phyloP scores from a whole-genome alignment of 192 early-diverging fungal species.

The Linnemannia hyalina region DNA sequence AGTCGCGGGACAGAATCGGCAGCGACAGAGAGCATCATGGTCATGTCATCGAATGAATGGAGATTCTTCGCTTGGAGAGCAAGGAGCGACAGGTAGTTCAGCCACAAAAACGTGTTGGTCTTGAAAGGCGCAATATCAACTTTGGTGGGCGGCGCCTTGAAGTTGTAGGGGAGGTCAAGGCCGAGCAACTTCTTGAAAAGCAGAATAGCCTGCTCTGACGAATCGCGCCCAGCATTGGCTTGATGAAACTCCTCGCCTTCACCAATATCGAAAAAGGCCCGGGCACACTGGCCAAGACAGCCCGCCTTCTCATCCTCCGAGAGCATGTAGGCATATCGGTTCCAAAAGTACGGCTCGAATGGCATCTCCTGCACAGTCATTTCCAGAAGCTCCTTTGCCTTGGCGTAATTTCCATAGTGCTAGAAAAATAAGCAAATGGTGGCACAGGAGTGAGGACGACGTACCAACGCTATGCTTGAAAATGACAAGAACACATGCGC shows the following conservation, averaged over 20 bases:
- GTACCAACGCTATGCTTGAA: not conserved
- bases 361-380: conserved; percentile 24
- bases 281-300: conserved; percentile 26
- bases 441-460: not conserved
- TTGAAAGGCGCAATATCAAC: not conserved
- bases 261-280: conserved; percentile 14
- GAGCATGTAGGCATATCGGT: conserved; percentile 30
- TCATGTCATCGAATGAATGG: conserved; percentile 9
- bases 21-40: conserved; percentile 8
- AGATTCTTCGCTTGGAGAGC: conserved; percentile 6
- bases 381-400: conserved; percentile 7
- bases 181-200: conserved; percentile 37
- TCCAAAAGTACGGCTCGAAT: conserved; percentile 38
- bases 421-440: not conserved
- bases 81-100: conserved; percentile 45
- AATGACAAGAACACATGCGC: too few species aligned
- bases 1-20: conserved; percentile 1
- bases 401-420: conserved; percentile 15
- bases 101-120: conserved; percentile 44
- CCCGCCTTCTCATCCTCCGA: not conserved
- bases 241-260: not conserved
- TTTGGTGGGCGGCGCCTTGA: conserved; percentile 11
- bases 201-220: conserved; percentile 14
- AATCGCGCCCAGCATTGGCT: not conserved
- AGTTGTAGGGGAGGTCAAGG: conserved; percentile 11